Conservation (phyloP, 169 alveolate species). For the Pseudocohnilembus persalinus region DNA sequence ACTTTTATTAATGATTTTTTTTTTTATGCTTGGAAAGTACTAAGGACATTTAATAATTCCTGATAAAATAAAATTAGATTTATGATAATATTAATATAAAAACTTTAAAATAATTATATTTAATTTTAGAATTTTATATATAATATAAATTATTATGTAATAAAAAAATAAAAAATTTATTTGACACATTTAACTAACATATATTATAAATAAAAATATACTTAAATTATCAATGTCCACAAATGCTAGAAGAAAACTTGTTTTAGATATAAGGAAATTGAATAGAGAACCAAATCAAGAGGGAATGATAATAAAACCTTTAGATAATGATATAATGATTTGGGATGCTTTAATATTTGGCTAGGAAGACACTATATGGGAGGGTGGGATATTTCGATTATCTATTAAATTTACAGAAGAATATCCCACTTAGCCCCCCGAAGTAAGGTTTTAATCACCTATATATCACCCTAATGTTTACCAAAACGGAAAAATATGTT, state of each 20-base stretch:
- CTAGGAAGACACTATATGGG: slow-evolving; percentile 98
- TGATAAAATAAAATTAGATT: no score
- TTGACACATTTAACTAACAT: neutral
- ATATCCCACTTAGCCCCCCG: slow-evolving; percentile 84
- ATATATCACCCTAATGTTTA: slow-evolving; percentile 87
- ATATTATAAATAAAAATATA: no score
- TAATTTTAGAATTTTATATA: no score
- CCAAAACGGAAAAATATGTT: slow-evolving; percentile 78
- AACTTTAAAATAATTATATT: no score
- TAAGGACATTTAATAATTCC: no score
- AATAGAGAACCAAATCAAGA: slow-evolving; percentile 91
- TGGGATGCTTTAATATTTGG: slow-evolving; percentile 97
- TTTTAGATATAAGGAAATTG: slow-evolving; percentile 90
- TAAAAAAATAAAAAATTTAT: no score
- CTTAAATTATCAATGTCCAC: slow-evolving; percentile 21
- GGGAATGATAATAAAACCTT: slow-evolving; percentile 95
- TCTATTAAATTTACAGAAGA: slow-evolving; percentile 81
- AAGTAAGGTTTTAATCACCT: slow-evolving; percentile 66
- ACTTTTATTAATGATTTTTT: no score
- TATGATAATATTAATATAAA: no score
- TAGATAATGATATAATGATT: slow-evolving; percentile 90
- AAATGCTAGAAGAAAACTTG: slow-evolving; percentile 71
- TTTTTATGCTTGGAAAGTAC: no score
- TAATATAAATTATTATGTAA: no score
- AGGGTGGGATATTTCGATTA: slow-evolving; percentile 93